These are phyloP conservation scores for Pterula multifida DNA, from an alignment of 1,284 basidiomycete species.

Conservation along the genomic window DNA sequence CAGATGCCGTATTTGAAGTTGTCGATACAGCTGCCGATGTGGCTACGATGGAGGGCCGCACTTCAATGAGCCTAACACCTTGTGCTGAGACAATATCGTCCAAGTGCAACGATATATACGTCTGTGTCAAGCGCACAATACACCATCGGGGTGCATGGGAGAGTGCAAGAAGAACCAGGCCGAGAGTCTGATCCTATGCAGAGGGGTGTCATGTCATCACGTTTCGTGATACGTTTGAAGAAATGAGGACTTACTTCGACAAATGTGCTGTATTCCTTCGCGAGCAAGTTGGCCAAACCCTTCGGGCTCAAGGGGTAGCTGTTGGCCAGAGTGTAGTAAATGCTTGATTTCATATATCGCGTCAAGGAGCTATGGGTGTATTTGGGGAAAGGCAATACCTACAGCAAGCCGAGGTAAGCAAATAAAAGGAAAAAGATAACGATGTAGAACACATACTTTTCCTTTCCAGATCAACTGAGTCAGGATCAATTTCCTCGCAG, in stretches of 20 bases:
- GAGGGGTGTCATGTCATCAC: not conserved
- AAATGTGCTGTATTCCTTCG: not conserved
- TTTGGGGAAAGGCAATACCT: not conserved
- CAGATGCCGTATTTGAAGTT: too few species aligned
- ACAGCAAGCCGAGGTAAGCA: not conserved
- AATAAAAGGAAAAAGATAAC: not conserved
- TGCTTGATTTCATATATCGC: not conserved
- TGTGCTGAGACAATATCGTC: not conserved
- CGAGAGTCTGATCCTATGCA: not conserved
- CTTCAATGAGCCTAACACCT: not conserved
- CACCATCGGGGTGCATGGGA: not conserved
- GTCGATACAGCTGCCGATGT: not conserved
- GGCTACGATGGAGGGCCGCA: not conserved
- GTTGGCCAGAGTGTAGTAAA: not conserved
- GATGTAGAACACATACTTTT: not conserved
- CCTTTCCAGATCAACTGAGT: not conserved
- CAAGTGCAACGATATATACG: not conserved
- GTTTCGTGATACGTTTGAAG: too few species aligned
- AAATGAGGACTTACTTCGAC: not conserved
- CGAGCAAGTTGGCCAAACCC: not conserved
- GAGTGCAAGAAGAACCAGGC: not conserved
- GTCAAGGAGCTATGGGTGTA: not conserved
- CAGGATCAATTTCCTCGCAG: not conserved
- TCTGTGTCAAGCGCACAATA: not conserved
- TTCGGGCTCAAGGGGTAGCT: not conserved